A percentile compares a stretch with the other conserved stretches of the same genome.
Conservation (phyloP, 192 early-diverging fungal species). For the Linnemannia hyalina region DNA sequence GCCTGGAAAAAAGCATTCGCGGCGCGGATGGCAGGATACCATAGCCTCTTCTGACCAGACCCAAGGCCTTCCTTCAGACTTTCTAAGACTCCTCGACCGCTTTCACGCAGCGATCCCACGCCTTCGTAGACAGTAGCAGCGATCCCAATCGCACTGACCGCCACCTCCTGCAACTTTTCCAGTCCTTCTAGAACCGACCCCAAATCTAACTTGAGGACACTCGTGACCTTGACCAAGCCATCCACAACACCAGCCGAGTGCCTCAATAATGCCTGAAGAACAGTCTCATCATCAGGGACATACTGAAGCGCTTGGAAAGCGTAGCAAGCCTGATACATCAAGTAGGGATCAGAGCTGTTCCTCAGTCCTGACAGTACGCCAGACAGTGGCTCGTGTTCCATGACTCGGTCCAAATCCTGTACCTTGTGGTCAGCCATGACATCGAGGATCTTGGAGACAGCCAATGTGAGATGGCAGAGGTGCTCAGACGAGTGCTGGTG, state of each 20-base stretch:
- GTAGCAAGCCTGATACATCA: not conserved
- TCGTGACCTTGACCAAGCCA: not conserved
- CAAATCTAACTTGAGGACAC: not conserved
- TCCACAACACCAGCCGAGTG: not conserved
- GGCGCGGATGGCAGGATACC: not conserved
- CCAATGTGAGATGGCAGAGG: not conserved
- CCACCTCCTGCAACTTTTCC: not conserved
- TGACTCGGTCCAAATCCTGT: not conserved
- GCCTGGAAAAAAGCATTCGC: not conserved
- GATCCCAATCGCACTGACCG: not conserved
- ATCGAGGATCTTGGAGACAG: not conserved
- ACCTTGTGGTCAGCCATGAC: not conserved
- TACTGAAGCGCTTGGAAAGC: not conserved
- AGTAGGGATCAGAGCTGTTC: not conserved
- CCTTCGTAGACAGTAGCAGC: not conserved
- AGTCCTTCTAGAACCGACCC: not conserved
- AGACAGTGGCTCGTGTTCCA: not conserved
- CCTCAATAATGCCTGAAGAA: not conserved
- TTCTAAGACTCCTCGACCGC: not conserved
- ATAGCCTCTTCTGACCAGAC: not conserved
- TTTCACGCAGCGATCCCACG: not conserved
- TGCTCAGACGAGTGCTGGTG: not conserved
- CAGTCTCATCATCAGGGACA: not conserved
- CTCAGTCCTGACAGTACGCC: not conserved
- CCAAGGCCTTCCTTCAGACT: not conserved